Evolutionary conservation across 495 filamentous ascomycete genomes (phyloP), one percentile per base, ranked within the genome.

Genomic region (Neurospora hispaniola): DNA sequence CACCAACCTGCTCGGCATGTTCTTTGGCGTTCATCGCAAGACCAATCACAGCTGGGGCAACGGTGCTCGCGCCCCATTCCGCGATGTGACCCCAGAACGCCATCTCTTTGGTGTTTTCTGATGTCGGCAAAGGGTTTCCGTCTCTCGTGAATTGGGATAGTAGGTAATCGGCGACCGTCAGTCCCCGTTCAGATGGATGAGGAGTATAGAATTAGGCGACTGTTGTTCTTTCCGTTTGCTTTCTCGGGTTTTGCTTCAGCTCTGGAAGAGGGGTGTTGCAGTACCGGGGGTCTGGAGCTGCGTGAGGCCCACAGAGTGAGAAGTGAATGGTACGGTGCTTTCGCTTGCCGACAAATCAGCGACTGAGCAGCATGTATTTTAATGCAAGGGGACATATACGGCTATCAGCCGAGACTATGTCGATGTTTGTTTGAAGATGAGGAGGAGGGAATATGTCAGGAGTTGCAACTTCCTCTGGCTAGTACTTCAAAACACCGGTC

Each of bases 401-500:
- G 46, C 46, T 0, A 5, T 1, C 2, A 0, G 5, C 5, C 20
- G 2, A 59, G 20, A 14, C 0, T 59, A 5, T 59, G 0, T 14
- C 12, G 46, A 54, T 23, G 11, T 12, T 5, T 6, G 11, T 59
- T 14, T 0, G 6, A 3, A 59, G 5, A 4, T 27, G 0, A 14
- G 4, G 10, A 59, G 12, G 0, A 0, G 12, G 0, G 0, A 59
- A 6, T 2, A 27, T 59, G 4, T 23, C 20, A 23, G 1, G 1
- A 5, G 2, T 59, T 0, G 5, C 14, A 59, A 59, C 1, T 14
- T 7, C 11, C 0, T 0, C 48, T 14, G 5, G 46, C 10, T 0
- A 20, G 5, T 12, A 23, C 20, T 54, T 11, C 4, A 0, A 23
- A 0, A 5, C 0, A 6, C 4, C 4, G 4, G 5, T 14, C 5